Evolutionary conservation across 2,329 filamentous ascomycete species (phyloP), one percentile per base, ranked within the genome.

Genomic region (Clonostachys byssicola): DNA sequence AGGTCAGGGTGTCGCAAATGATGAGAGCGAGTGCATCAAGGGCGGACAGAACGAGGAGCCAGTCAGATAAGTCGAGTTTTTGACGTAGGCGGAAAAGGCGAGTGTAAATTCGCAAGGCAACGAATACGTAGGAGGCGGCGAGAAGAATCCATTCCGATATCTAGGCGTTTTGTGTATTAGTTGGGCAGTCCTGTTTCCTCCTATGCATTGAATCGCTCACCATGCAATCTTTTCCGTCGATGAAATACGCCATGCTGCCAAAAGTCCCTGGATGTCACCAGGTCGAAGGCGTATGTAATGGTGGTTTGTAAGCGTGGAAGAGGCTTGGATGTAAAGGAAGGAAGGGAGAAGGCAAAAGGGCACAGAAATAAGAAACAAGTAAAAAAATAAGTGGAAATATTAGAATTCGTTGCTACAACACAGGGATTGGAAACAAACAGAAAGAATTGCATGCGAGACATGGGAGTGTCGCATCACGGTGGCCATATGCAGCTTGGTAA

Each of bases 111-210:
- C 63, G 59, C 42, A 62, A 49, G 18, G 46, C 56, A 39, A 62
- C 57, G 34, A 61, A 63, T 13, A 60, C 45, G 39, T 60, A 60
- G 3, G 61, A 48, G 1, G 50, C 46, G 6, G 53, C 48, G 23
- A 64, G 48, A 17, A 63, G 46, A 47, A 64, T 65, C 60, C 60
- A 62, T 63, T 63, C 61, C 20, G 60, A 63, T 49, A 64, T 56
- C 60, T 60, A 36, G 18, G 7, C 3, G 10, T 5, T 13, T 46
- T 53, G 13, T 44, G 48, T 30, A 36, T 30, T 10, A 47, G n/a
- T 5, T 44, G n/a, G 6, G 10, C 18, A 12, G 35, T 12, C 12
- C 6, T 14, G 20, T 17, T 18, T 9, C 14, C n/a, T 18, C 12
- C 5, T 34, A 17, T 9, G 23, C 5, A 41, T 14, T 4, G 5